These are phyloP conservation scores for Erodium chrysanthum DNA, from an alignment of 441 rosid species.

Conservation along the genomic window DNA sequence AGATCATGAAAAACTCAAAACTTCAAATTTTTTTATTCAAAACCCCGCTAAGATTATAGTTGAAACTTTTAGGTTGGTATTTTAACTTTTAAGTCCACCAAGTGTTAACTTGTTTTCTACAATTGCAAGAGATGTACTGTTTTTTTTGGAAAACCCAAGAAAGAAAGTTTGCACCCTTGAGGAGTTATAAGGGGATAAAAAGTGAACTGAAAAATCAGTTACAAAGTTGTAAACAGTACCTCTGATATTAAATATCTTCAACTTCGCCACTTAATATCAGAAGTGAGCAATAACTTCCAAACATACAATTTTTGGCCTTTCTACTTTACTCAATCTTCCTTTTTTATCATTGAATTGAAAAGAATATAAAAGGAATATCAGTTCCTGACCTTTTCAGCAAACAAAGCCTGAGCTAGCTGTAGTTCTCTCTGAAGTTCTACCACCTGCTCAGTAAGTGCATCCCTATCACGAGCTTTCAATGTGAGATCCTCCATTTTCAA, in stretches of 20 bases:
- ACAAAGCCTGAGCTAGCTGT: constrained; percentile 31
- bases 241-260: too few species aligned
- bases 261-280: too few species aligned
- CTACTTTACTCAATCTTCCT: neutral
- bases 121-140: neutral
- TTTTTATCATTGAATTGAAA: neutral
- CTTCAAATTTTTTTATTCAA: too few species aligned
- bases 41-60: neutral
- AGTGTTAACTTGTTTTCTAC: neutral
- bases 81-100: neutral
- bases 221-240: too few species aligned
- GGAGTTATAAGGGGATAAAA: neutral
- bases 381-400: constrained; percentile 43
- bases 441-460: constrained; percentile 34
- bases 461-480: constrained; percentile 31
- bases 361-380: neutral
- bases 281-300: neutral
- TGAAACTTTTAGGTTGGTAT: neutral
- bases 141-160: neutral
- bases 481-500: constrained; percentile 42
- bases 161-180: too few species aligned
- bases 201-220: too few species aligned
- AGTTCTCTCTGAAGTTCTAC: constrained; percentile 49
- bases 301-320: neutral
- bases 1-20: neutral